A percentile compares a stretch with the other conserved stretches of the same genome.
Evolutionary conservation across 208 protist species (phyloP).

Genomic region (Zelonia costaricensis): DNA sequence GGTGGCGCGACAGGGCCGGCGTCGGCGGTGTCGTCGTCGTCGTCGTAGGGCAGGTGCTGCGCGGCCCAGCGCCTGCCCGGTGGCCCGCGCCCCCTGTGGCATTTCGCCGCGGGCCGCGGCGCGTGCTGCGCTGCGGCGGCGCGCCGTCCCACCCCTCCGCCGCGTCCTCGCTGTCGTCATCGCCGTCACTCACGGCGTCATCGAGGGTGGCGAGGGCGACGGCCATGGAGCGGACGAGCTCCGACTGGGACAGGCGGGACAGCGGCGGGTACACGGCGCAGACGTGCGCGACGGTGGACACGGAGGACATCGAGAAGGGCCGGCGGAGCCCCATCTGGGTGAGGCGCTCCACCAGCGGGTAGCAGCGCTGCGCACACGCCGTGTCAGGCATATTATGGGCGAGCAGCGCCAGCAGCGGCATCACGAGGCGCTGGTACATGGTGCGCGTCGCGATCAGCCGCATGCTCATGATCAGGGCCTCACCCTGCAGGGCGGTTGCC

Average conservation of each 20-base stretch:
- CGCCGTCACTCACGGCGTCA: not conserved
- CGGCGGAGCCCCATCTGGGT: constrained; percentile 42
- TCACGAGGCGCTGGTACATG: constrained; percentile 44
- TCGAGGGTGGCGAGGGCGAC: constrained; percentile 44
- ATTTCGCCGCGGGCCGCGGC: no score
- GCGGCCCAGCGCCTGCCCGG: no score
- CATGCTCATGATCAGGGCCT: constrained; percentile 9
- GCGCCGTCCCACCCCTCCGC: no score
- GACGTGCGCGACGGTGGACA: constrained; percentile 44
- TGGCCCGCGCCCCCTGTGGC: not conserved
- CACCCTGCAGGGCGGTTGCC: not conserved
- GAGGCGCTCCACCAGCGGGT: constrained; percentile 37
- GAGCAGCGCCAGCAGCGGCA: constrained; percentile 59
- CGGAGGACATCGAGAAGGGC: constrained; percentile 51
- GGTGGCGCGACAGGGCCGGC: not conserved
- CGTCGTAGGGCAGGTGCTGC: no score
- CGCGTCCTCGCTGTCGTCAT: no score
- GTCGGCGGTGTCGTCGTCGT: constrained; percentile 1
- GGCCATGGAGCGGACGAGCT: constrained; percentile 46
- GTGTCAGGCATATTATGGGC: constrained; percentile 58
- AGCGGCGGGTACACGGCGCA: constrained; percentile 53
- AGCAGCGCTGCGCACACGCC: constrained; percentile 26
- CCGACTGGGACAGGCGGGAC: constrained; percentile 31
- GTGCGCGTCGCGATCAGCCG: constrained; percentile 21
- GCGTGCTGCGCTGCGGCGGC: no score